A percentile compares a stretch with the other conserved stretches of the same genome.
phyloP scores from a whole-genome alignment of 257 asterid species.

The Salvia rosmarinus region DNA sequence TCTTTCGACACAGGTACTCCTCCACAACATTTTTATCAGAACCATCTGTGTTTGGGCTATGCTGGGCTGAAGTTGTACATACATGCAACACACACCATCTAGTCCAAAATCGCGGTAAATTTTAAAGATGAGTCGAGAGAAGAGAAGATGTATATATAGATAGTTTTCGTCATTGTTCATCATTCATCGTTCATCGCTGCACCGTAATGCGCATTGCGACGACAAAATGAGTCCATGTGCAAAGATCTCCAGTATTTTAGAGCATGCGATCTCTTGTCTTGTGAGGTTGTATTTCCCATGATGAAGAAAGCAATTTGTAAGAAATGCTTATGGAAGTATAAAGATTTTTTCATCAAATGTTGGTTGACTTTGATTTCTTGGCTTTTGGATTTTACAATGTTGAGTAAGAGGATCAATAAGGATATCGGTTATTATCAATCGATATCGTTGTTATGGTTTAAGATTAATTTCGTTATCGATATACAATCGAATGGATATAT shows the following conservation, averaged over 20 bases:
- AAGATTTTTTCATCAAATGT: slow-evolving; percentile 1
- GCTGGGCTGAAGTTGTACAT: slow-evolving; percentile 65
- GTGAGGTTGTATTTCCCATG: slow-evolving; percentile 38
- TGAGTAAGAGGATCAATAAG: background rate
- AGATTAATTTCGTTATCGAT: too few relatives aligned
- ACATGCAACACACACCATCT: slow-evolving; percentile 71
- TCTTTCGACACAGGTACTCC: background rate
- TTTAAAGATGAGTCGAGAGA: slow-evolving; percentile 41
- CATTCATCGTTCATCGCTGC: slow-evolving; percentile 15
- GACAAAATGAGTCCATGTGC: slow-evolving; percentile 69
- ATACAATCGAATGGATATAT: too few relatives aligned
- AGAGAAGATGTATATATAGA: slow-evolving; percentile 41
- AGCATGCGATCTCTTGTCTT: slow-evolving; percentile 50
- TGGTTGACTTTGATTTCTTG: background rate
- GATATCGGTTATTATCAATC: too few relatives aligned
- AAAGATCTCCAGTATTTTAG: slow-evolving; percentile 27
- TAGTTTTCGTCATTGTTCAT: slow-evolving; percentile 8
- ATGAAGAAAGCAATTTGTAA: slow-evolving; percentile 48
- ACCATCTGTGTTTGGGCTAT: slow-evolving; percentile 51
- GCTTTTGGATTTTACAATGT: background rate
- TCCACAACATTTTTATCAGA: slow-evolving; percentile 21
- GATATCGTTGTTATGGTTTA: too few relatives aligned
- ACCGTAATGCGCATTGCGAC: slow-evolving; percentile 48
- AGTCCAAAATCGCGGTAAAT: slow-evolving; percentile 44
- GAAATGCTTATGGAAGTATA: slow-evolving; percentile 20